Conservation (phyloP, 306 rosid species). For the Ceratonia siliqua region DNA sequence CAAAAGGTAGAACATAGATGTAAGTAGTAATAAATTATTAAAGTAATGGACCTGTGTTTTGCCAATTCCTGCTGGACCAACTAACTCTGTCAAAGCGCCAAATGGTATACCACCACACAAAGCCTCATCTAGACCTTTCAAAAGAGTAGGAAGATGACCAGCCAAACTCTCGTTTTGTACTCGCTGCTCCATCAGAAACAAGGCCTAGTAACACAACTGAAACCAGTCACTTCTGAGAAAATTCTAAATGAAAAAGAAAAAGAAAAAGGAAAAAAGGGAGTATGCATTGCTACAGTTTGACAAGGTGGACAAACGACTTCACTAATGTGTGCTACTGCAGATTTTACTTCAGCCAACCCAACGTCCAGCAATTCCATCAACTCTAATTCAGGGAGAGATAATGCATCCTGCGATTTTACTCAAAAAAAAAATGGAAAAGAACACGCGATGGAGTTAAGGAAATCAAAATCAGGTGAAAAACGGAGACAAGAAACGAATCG, state of each 20-base stretch:
- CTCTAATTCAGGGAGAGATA: constrained; percentile 78
- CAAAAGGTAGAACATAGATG: neutral
- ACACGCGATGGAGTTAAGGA: no score
- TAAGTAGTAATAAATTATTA: neutral
- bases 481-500: neutral
- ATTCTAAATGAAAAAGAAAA: neutral
- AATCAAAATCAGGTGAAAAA: neutral
- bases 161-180: constrained; percentile 62
- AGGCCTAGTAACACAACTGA: constrained; percentile 52
- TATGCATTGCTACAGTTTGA: constrained; percentile 60
- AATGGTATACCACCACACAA: constrained; percentile 88
- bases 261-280: neutral
- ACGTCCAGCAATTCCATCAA: constrained; percentile 84
- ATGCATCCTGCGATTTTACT: constrained; percentile 66
- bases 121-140: constrained; percentile 87
- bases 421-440: neutral
- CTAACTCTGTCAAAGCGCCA: constrained; percentile 92
- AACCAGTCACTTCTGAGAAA: constrained; percentile 32
- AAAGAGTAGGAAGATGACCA: constrained; percentile 81
- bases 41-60: constrained; percentile 70
- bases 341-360: constrained; percentile 63
- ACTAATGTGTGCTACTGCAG: constrained; percentile 74
- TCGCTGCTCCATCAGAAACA: constrained; percentile 69
- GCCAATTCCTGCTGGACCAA: constrained; percentile 95
- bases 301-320: constrained; percentile 84